Percentiles rank a stretch among this genome's conserved stretches.
Conservation (phyloP, 2,329 filamentous ascomycete genomes). For the Colletotrichum trifolii region DNA sequence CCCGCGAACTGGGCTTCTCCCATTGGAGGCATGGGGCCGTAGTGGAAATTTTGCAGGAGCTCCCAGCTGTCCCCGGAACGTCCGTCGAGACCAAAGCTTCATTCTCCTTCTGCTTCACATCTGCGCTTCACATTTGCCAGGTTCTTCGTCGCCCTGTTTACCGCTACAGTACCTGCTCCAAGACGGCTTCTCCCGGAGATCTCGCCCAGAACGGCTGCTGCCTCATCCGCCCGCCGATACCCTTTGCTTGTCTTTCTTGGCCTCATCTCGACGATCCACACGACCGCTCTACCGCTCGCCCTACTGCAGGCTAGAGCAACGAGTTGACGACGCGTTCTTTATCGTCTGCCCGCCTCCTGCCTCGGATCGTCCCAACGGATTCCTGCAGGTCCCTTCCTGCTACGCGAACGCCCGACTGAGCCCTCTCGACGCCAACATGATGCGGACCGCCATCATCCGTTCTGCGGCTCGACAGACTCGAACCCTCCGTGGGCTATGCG, state of each 20-base stretch:
- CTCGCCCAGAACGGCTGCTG: constrained; percentile 13
- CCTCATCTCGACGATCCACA: constrained; percentile 13
- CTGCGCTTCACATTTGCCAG: constrained; percentile 17
- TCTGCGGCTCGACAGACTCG: constrained; percentile 38
- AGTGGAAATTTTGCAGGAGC: constrained; percentile 36
- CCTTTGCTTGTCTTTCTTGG: constrained; percentile 31
- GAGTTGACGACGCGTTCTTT: constrained; percentile 13
- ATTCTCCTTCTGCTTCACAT: constrained; percentile 11
- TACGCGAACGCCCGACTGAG: constrained; percentile 14
- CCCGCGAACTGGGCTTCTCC: constrained; percentile 19
- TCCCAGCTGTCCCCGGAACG: constrained; percentile 30
- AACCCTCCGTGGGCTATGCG: constrained; percentile 58
- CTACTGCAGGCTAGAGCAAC: constrained; percentile 22
- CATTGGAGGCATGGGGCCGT: constrained; percentile 26
- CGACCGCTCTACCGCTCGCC: constrained; percentile 10
- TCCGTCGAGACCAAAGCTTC: constrained; percentile 26
- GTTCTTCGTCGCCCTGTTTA: neutral
- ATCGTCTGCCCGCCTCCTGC: constrained; percentile 11
- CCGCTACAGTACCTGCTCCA: constrained; percentile 5
- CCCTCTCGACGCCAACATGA: constrained; percentile 40
- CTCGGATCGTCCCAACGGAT: constrained; percentile 13
- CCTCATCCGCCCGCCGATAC: constrained; percentile 19
- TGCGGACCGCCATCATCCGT: constrained; percentile 51
- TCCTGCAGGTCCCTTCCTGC: constrained; percentile 11
- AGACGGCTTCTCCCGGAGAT: constrained; percentile 25